Evolutionary conservation across 768 basidiomycete species (phyloP), one percentile per base, ranked within the genome.

Genomic region (Hericium coralloides): DNA sequence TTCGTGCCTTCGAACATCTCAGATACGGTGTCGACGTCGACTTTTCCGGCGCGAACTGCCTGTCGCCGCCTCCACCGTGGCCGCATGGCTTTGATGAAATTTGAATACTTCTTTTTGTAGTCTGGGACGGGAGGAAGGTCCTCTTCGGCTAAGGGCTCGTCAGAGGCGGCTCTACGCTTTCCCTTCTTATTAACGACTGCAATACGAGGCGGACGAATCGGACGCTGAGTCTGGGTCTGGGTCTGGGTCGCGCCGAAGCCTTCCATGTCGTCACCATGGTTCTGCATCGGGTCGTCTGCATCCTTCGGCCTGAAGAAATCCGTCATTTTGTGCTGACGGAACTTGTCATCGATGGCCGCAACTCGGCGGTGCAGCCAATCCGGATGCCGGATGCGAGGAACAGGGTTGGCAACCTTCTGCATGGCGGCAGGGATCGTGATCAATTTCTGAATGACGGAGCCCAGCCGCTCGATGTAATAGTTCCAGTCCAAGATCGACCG

Each of bases 341-440:
- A 98, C 72, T 92, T 97, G 77, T 98, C 95, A 43, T 94, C 83
- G 15, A 87, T 81, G 12, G 86, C 89, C 14, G 87, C 88, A 12
- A 98, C 92, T 48, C 97, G 80, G 48, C 89, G 86, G 71, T 90
- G 87, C 48, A 99, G 76, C 97, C 97, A 98, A 68, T 99, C 97
- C 0, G 97, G 97, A 72, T 99, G 97, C 23, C 85, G 85, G 59
- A 98, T 87, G 26, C 97, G 85, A 10, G 95, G 91, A 4, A 98
- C 97, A 4, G 97, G 97, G 67, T 99, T 99, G 4, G 91, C 71
- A 51, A 99, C 89, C 64, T 95, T 95, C 68, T 99, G 97, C 81
- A 98, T 89, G 0, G 97, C 97, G 7, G 97, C 97, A 8, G 97
- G 97, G 64, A 99, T 99, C 2, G 97, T 99, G 72, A 99, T 98